phyloP scores from a whole-genome alignment of 1,139 yeast species.

The Ogataea hybrid region DNA sequence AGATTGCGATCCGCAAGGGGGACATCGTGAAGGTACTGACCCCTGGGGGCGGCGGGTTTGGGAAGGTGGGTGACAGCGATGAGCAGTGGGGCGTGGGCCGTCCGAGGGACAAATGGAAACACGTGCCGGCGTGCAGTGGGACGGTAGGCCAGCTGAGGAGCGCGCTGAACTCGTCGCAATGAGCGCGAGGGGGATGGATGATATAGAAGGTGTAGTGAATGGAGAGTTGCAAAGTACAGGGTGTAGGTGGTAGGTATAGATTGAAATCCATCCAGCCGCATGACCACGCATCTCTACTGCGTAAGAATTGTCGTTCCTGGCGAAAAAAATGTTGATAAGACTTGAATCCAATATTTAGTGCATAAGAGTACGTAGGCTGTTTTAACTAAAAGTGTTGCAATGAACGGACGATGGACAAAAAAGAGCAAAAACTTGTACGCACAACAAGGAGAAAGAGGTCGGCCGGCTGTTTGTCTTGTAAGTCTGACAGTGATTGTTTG shows the following conservation, averaged over 20 bases:
- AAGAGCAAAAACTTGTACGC: not conserved
- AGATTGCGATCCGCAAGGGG: slow-evolving; percentile 33
- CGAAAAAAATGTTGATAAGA: not conserved
- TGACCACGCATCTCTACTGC: not conserved
- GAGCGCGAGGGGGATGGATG: not conserved
- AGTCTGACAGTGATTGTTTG: not conserved
- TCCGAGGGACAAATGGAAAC: not conserved
- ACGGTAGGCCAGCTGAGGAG: not conserved
- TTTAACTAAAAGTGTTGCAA: not conserved
- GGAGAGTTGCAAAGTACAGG: not conserved
- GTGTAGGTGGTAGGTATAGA: not conserved
- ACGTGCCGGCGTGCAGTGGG: not conserved
- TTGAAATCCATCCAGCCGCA: not conserved
- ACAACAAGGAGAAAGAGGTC: not conserved
- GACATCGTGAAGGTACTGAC: slow-evolving; percentile 39
- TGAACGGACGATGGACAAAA: not conserved
- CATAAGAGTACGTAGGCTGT: not conserved
- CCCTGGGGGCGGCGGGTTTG: slow-evolving; percentile 48
- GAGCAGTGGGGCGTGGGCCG: not conserved
- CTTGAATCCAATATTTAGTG: not conserved
- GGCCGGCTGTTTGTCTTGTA: not conserved
- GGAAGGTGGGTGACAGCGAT: slow-evolving; percentile 18
- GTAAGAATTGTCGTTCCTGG: not conserved
- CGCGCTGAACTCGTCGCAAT: not conserved
- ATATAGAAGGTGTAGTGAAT: not conserved